Percentiles rank a stretch among this genome's conserved stretches.
Conservation (phyloP, 2,329 filamentous ascomycete species). For the Xenosphaeropsis pyriputrescens region DNA sequence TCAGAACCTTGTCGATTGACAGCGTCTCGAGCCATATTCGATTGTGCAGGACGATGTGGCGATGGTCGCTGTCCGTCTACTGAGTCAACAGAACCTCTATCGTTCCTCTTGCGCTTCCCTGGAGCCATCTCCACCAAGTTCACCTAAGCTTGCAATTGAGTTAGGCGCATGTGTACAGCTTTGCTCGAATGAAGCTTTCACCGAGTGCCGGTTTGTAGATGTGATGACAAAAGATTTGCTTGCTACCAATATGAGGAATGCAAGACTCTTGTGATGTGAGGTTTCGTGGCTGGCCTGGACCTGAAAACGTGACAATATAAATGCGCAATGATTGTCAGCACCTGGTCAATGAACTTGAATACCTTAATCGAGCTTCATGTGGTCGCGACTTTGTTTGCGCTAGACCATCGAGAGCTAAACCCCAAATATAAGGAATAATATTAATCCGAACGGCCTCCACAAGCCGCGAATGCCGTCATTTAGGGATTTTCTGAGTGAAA, state of each 20-base stretch:
- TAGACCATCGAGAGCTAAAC: too few relatives aligned
- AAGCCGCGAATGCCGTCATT: too few relatives aligned
- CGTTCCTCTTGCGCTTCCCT: slow-evolving; percentile 19
- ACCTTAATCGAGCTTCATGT: too few relatives aligned
- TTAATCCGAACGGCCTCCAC: too few relatives aligned
- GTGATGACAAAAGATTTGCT: neutral
- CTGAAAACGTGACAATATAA: too few relatives aligned
- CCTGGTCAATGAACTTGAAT: too few relatives aligned
- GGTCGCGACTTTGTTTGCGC: too few relatives aligned
- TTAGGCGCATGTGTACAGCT: slow-evolving; percentile 9
- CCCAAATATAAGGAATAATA: too few relatives aligned
- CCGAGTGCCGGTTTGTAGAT: neutral
- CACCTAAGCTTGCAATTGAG: slow-evolving; percentile 6
- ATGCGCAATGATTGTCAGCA: too few relatives aligned
- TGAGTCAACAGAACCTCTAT: slow-evolving; percentile 22
- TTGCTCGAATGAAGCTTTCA: neutral
- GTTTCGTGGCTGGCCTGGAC: too few relatives aligned
- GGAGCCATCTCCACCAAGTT: slow-evolving; percentile 16
- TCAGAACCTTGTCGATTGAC: slow-evolving; percentile 28
- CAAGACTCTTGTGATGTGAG: neutral
- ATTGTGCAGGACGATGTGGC: slow-evolving; percentile 46
- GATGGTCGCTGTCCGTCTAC: slow-evolving; percentile 35
- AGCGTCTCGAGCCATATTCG: slow-evolving; percentile 33
- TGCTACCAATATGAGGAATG: neutral
- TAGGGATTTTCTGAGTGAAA: too few relatives aligned